Evolutionary conservation across 352 stramenopile genomes (phyloP), one percentile per base, ranked within the genome.

Genomic region (Pythium brachiatum): DNA sequence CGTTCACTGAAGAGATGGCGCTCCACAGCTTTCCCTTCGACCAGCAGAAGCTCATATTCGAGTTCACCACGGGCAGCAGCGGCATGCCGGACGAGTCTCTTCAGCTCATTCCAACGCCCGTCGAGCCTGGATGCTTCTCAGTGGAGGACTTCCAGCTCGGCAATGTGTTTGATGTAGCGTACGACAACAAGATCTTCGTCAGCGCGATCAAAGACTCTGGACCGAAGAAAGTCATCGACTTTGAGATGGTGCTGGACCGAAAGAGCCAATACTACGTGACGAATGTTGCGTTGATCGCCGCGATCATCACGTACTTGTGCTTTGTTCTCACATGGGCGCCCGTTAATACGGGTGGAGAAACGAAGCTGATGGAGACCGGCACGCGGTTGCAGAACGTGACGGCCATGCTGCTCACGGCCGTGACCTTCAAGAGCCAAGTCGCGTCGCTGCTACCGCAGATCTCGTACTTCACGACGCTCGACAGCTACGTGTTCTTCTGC

Each of bases 401-500:
- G 43, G 86, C 81, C 20, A 47, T 90, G 64, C 51, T 90, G 39
- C 57, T 89, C 53, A 86, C 80, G 32, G 74, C 72, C 16, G 74
- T 87, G 53, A 83, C 76, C 38, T 87, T 87, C 66, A 89, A 89
- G 60, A 78, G 66, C 56, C 60, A 79, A 23, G 74, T 86, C 1
- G 69, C 74, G 16, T 68, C 66, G 1, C 44, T 80, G 0, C 76
- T 86, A 4, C 81, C 81, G 15, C 74, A 86, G 46, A 73, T 90
- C 3, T 85, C 79, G 52, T 90, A 90, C 48, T 81, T 86, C 36
- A 88, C 81, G 32, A 73, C 69, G 13, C 57, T 89, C 21, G 79
- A 89, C 59, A 66, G 71, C 41, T 89, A 86, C 41, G 75, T 88
- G 2, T 83, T 81, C 43, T 84, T 86, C 62, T 86, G 76, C 72